Base-by-base conservation (phyloP, 805 yeast species). In the Barnettozyma sucrosica region DNA sequence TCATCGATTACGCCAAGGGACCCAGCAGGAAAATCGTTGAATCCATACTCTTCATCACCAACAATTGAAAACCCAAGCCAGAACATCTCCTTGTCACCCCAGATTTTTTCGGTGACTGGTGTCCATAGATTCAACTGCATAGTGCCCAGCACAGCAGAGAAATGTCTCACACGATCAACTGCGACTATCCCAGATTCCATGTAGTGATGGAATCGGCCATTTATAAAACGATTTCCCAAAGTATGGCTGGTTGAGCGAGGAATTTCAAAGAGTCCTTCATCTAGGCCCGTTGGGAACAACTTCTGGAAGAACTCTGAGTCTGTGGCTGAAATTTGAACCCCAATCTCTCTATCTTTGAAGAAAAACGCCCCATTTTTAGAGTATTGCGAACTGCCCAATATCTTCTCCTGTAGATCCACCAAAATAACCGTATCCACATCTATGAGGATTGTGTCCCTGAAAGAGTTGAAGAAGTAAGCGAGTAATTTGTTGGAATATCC, bases 21-120 rank as follows among this genome's bases (percentile, higher is more conserved):
- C 2, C 80, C 85, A 1, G 85, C 85, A 18, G 75, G 68, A 54
- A 70, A 62, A 8, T 63, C 48, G 55, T 80, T 81, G 59, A 81
- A 75, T 30, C 61, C 64, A 53, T 79, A 80, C 20, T 65, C 59
- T 49, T 78, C 81, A 57, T 79, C 77, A 9, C 86, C 81, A 48
- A 71, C 68, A 47, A 74, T 62, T 26, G 76, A 72, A 61, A 79
- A 67, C 3, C 81, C 82, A 18, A 81, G 59, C 88, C 88, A 81
- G 54, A 80, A 77, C 54, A 80, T 66, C 56, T 81, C 88, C 51
- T 81, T 81, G 52, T 81, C 88, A 21, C 88, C 87, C 75, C 82
- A 81, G 11, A 79, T 69, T 9, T 77, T 72, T 1, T 74, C 66
- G 1, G 69, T 59, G 19, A 71, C 68, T 13, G 71, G 62, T 28